Conservation (phyloP, 2,329 filamentous ascomycete genomes). For the Chaetoscypha palmicola region DNA sequence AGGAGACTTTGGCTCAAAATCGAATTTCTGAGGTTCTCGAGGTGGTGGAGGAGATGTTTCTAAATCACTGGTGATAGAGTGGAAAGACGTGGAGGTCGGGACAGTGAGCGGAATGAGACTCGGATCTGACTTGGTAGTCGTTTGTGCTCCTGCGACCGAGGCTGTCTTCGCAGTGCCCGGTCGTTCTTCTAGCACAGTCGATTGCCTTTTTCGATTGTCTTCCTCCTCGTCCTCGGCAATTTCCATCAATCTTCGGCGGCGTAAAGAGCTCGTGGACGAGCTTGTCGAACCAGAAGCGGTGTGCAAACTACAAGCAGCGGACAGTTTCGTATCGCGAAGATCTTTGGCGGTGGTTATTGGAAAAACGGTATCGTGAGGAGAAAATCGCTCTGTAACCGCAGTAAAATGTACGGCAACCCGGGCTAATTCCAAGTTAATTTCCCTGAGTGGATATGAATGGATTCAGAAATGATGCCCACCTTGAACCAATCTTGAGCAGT, state of each 20-base stretch:
- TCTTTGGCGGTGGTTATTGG: constrained; percentile 68
- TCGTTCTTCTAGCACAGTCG: constrained; percentile 42
- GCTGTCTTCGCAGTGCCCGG: constrained; percentile 24
- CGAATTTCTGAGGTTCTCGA: constrained; percentile 14
- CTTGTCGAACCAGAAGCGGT: constrained; percentile 79
- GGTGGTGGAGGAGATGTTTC: constrained; percentile 24
- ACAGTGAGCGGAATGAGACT: constrained; percentile 12
- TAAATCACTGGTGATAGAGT: constrained; percentile 12
- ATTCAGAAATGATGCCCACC: constrained; percentile 48
- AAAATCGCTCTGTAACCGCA: constrained; percentile 63
- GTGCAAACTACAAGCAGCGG: constrained; percentile 82
- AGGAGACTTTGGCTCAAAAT: constrained; percentile 17
- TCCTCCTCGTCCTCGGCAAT: constrained; percentile 85
- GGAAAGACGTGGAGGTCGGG: constrained; percentile 13
- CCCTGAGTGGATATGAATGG: not conserved
- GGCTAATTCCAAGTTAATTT: constrained; percentile 44
- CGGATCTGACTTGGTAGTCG: constrained; percentile 11
- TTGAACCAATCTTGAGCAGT: constrained; percentile 84
- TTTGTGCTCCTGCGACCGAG: constrained; percentile 13
- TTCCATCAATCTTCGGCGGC: constrained; percentile 73
- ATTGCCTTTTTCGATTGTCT: constrained; percentile 51
- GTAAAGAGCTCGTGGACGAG: constrained; percentile 74
- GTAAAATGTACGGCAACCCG: constrained; percentile 71
- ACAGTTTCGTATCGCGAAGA: constrained; percentile 80
- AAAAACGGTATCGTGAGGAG: constrained; percentile 80